Evolutionary conservation across 2,329 filamentous ascomycete genomes (phyloP).

Genomic region (Hymenoscyphus repandus): DNA sequence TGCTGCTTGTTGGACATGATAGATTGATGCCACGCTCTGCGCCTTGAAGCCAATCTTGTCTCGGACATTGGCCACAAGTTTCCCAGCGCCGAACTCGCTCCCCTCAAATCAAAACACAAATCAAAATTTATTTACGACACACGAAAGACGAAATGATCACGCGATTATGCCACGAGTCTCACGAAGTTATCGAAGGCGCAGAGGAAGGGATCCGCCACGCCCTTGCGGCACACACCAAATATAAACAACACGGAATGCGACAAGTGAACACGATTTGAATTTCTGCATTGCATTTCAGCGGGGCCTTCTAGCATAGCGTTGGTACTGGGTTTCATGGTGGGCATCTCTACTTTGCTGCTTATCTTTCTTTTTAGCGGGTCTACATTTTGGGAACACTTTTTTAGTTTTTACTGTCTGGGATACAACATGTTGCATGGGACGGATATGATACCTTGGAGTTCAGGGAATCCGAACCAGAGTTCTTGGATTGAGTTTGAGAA

Average conservation of each 20-base stretch:
- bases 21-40: slow-evolving; percentile 24
- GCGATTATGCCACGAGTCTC: slow-evolving; percentile 24
- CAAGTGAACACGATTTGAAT: slow-evolving; percentile 19
- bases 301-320: slow-evolving; percentile 25
- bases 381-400: slow-evolving; percentile 8
- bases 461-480: slow-evolving; percentile 10
- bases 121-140: slow-evolving; percentile 10
- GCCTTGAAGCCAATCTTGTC: slow-evolving; percentile 17
- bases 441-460: slow-evolving; percentile 31
- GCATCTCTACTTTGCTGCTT: slow-evolving; percentile 8
- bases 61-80: not conserved
- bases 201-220: slow-evolving; percentile 19
- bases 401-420: slow-evolving; percentile 5
- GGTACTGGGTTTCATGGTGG: slow-evolving; percentile 20
- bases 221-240: slow-evolving; percentile 9
- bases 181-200: slow-evolving; percentile 31
- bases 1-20: slow-evolving; percentile 29
- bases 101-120: slow-evolving; percentile 8
- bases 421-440: slow-evolving; percentile 23
- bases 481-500: slow-evolving; percentile 3
- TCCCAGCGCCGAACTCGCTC: not conserved
- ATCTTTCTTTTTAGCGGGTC: slow-evolving; percentile 4
- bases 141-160: slow-evolving; percentile 18
- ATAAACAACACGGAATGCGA: slow-evolving; percentile 6
- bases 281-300: slow-evolving; percentile 26